Percentiles rank a stretch among this genome's conserved stretches.
These are phyloP conservation scores for Russula foetens DNA, from an alignment of 768 basidiomycete species.

Conservation along the genomic window DNA sequence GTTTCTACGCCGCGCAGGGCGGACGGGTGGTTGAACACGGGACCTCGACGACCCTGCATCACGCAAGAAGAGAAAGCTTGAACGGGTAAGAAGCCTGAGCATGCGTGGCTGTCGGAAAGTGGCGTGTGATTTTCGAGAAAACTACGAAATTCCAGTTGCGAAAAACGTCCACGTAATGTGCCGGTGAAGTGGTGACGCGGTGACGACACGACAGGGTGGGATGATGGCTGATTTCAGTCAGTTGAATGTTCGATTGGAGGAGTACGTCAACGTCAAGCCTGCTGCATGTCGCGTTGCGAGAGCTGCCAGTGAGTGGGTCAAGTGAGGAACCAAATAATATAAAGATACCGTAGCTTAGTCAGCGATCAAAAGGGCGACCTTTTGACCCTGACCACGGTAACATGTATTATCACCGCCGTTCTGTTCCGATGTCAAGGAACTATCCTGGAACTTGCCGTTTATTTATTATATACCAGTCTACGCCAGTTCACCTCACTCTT, in stretches of 20 bases:
- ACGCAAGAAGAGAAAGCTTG: too few relatives aligned
- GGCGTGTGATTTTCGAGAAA: not conserved
- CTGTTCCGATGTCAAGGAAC: not conserved
- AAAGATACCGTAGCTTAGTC: too few relatives aligned
- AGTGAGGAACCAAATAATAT: too few relatives aligned
- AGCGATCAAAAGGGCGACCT: too few relatives aligned
- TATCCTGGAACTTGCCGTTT: not conserved
- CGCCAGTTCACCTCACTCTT: too few relatives aligned
- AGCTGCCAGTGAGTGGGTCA: too few relatives aligned
- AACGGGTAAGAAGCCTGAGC: not conserved
- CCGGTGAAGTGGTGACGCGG: not conserved
- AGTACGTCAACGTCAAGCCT: not conserved
- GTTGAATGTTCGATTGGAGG: not conserved
- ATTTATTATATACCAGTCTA: too few relatives aligned
- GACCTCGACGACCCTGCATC: not conserved
- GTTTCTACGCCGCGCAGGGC: not conserved
- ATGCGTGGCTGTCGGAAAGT: not conserved
- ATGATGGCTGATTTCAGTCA: not conserved
- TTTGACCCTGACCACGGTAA: too few relatives aligned
- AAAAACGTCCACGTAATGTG: not conserved
- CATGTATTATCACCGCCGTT: not conserved
- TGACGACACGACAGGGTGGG: not conserved
- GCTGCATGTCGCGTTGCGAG: not conserved
- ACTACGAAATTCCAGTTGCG: not conserved
- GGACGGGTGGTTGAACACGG: not conserved